Base-by-base conservation (phyloP, 352 stramenopile genomes). In the Phytophthora pluvialis region DNA sequence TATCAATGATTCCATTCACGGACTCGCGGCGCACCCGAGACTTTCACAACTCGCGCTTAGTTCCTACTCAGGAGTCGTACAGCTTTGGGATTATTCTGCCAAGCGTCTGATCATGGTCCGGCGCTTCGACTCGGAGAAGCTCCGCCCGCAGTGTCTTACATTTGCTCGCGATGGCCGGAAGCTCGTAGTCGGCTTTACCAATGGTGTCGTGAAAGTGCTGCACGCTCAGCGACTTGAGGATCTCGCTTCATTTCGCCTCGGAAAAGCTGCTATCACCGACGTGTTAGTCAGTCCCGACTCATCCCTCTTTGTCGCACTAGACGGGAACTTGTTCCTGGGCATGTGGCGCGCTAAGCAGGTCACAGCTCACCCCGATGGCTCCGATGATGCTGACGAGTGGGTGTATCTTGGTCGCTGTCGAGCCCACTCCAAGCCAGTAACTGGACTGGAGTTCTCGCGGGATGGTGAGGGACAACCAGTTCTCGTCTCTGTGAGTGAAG, bases 11-110 rank as follows among this genome's bases (percentile, higher is more conserved):
- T 79, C 89, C n/a, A 94, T 98, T 60, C 76, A 83, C 31, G 78
- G 78, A 0, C 66, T 98, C 15, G 81, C 87, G 11, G 75, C 86
- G 8, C 90, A 98, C 55, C 93, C 93, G 5, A 67, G 58, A 50
- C 72, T 88, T 42, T 25, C 82, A 4, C 77, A 95, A 31, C 67
- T 98, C 26, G 88, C 90, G 4, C 72, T 97, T 25, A 88, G 81
- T 40, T 94, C 83, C 21, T 81, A 91, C 40, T 93, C 83, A 4
- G 94, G 94, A 18, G 78, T 91, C 26, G 50, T 98, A 0, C 89
- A 98, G 63, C 64, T 98, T 7, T 98, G 94, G 94, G 90, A 98
- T 63, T 97, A 97, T 61, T 70, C 75, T 12, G 68, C 78, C 13
- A 94, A 96, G 60, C 73, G 86, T 1, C 71, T 97, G 13, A 71